A percentile compares a stretch with the other conserved stretches of the same genome.
Evolutionary conservation across 768 basidiomycete genomes (phyloP).

Genomic region (Leucogyrophana mollusca): DNA sequence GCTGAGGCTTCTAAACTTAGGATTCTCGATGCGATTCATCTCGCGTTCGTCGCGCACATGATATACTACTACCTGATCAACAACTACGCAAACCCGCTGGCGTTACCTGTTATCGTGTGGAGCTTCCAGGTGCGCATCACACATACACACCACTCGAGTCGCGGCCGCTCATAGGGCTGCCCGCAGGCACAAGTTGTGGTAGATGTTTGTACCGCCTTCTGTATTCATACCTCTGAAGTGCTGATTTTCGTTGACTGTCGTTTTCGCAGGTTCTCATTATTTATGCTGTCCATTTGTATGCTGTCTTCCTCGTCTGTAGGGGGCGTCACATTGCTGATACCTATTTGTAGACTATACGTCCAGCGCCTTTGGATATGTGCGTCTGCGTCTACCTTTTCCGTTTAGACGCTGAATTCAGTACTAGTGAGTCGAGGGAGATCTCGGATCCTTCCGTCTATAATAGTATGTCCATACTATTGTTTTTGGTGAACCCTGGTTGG

Average conservation of each 20-base stretch:
- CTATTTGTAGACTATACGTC: background rate
- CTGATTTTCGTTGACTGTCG: too few species aligned
- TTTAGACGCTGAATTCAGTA: background rate
- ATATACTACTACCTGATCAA: slow-evolving; percentile 36
- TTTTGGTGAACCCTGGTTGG: background rate
- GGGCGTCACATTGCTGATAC: background rate
- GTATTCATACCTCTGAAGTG: too few species aligned
- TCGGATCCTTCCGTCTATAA: background rate
- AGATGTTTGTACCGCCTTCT: too few species aligned
- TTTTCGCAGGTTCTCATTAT: background rate
- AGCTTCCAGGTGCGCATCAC: too few species aligned
- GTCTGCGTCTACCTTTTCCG: background rate
- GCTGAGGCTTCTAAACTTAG: slow-evolving; percentile 14
- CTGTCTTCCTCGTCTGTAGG: background rate
- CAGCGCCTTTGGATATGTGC: slow-evolving; percentile 5
- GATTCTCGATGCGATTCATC: slow-evolving; percentile 35
- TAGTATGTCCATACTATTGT: too few species aligned
- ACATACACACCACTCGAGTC: too few species aligned
- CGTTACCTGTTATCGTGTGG: too few species aligned
- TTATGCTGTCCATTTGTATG: background rate
- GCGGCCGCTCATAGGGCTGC: too few species aligned
- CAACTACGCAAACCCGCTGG: slow-evolving; percentile 29
- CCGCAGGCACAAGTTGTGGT: too few species aligned
- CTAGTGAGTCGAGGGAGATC: slow-evolving; percentile 1
- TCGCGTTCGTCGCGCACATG: slow-evolving; percentile 32